Evolutionary conservation across 208 protist genomes (phyloP), one percentile per base, ranked within the genome.

Genomic region (Trypanosoma congolense): DNA sequence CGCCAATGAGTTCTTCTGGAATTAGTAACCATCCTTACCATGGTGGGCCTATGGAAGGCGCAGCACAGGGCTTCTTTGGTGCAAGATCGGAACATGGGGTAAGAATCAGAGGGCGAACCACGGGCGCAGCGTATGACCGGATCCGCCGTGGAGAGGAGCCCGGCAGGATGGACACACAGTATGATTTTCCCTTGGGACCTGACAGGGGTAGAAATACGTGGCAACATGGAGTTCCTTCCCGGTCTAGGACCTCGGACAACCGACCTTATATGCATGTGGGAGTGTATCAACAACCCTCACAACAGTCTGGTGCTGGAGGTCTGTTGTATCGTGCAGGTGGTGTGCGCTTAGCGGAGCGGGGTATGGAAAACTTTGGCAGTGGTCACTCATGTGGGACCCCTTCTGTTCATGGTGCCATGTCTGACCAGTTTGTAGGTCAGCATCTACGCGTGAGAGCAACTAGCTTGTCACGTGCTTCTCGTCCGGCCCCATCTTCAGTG

Each of bases 371-470:
- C 18, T 25, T 26, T 5, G 4, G 31, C n/a, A 38, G 18, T 6
- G 25, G 26, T 14, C 6, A 9, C 12, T 0, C 26, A 5, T 26
- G 14, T 16, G 14, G 3, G 0, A 1, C 5, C 30, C 16, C 9
- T 10, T 30, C 25, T n/a, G 9, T 8, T n/a, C 9, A 1, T 60
- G 45, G 16, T 4, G 29, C 45, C 18, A 54, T 55, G 31, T 54
- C 61, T n/a, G 61, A 60, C 25, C 61, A 59, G 25, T 67, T 60
- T 56, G 36, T 52, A 10, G 61, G 61, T 16, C 29, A 53, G 6
- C 28, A 60, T 24, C 29, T 67, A 26, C 61, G 52, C 3, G 53
- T 67, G 46, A 41, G 52, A 26, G 61, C 61, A 31, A 38, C 33
- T 55, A 52, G 18, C 14, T 14, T 25, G 46, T n/a, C 38, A 16